Evolutionary conservation across 2,329 filamentous ascomycete species (phyloP).

Genomic region (Claviceps maximensis): DNA sequence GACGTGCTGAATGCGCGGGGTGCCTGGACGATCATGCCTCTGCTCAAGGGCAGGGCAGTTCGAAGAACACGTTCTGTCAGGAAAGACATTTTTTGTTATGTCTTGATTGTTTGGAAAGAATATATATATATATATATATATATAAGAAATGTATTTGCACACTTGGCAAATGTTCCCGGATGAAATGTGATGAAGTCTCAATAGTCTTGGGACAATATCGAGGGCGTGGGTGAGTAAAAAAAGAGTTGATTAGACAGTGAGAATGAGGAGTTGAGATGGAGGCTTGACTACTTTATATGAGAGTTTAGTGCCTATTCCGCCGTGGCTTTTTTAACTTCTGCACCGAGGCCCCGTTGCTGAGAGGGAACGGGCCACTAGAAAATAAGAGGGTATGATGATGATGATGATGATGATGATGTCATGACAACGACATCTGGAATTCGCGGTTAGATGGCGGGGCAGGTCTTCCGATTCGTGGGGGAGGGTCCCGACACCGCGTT

Average conservation of each 20-base stretch:
- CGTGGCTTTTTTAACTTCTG: too few relatives aligned
- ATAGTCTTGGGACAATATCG: too few relatives aligned
- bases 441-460: slow-evolving; percentile 3
- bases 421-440: slow-evolving; percentile 3
- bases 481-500: neutral
- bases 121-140: neutral
- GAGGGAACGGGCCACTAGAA: neutral
- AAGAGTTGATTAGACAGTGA: too few relatives aligned
- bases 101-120: neutral
- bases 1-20: slow-evolving; percentile 39
- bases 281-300: too few relatives aligned
- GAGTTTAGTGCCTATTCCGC: too few relatives aligned
- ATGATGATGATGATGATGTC: slow-evolving; percentile 3
- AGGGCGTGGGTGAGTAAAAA: too few relatives aligned
- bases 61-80: slow-evolving; percentile 33
- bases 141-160: too few relatives aligned
- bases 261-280: too few relatives aligned
- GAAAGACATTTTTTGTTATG: slow-evolving; percentile 36
- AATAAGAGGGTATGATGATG: neutral
- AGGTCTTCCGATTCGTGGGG: slow-evolving; percentile 6
- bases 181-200: too few relatives aligned
- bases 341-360: neutral
- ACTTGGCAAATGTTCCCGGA: too few relatives aligned
- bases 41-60: slow-evolving; percentile 26
- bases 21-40: slow-evolving; percentile 24